Evolutionary conservation across 768 basidiomycete genomes (phyloP).

Genomic region (Phlebiopsis gigantea): DNA sequence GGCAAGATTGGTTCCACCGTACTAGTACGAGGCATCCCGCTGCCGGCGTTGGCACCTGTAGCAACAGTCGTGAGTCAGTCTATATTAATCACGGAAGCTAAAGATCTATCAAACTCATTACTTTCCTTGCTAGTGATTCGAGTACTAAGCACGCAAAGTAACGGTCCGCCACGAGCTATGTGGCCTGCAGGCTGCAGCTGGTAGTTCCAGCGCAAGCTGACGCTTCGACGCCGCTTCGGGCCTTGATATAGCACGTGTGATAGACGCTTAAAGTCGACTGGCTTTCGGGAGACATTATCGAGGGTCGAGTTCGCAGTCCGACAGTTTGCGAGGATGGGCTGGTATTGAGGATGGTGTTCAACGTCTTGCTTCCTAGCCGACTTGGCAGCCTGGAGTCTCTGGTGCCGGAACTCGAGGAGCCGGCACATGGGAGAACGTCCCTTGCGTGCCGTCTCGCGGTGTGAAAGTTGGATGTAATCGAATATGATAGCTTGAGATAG

Average conservation of each 20-base stretch:
- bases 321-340: constrained; percentile 8
- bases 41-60: not conserved
- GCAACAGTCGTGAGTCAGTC: not conserved
- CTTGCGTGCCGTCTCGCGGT: constrained; percentile 16
- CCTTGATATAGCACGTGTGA: constrained; percentile 21
- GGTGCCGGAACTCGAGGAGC: constrained; percentile 18
- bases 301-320: not conserved
- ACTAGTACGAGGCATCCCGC: no score
- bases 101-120: no score
- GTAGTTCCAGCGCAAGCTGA: constrained; percentile 20
- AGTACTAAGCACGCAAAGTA: no score
- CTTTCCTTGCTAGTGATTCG: no score
- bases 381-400: not conserved
- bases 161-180: constrained; percentile 4
- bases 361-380: constrained; percentile 21
- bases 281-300: constrained; percentile 8
- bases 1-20: no score
- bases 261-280: constrained; percentile 10
- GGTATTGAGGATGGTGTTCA: constrained; percentile 17
- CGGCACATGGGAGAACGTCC: constrained; percentile 20
- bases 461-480: not conserved
- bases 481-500: not conserved
- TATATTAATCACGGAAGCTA: not conserved
- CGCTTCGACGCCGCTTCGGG: constrained; percentile 25
- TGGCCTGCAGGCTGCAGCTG: constrained; percentile 16